Conservation (phyloP, 2,329 filamentous ascomycete species). For the Fusarium buxicola region DNA sequence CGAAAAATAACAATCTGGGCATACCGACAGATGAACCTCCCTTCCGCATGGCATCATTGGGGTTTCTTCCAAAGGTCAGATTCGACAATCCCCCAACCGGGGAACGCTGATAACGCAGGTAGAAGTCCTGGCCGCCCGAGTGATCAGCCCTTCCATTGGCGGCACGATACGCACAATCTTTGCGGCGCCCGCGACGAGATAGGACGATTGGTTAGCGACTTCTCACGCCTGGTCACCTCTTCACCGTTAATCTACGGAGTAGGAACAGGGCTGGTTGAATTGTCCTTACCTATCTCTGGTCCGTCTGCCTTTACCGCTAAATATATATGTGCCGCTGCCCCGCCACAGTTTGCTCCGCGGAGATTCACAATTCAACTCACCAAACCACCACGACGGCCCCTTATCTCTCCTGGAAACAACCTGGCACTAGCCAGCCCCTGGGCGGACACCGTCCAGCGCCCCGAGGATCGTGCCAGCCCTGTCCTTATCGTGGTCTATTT, state of each 20-base stretch:
- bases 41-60: constrained; percentile 4
- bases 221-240: constrained; percentile 13
- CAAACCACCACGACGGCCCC: constrained; percentile 33
- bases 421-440: constrained; percentile 24
- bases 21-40: not conserved
- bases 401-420: constrained; percentile 42
- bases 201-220: constrained; percentile 18
- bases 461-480: constrained; percentile 32
- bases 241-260: constrained; percentile 1
- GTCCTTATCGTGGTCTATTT: constrained; percentile 30
- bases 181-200: constrained; percentile 29
- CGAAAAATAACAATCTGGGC: not conserved
- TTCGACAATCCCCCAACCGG: not conserved
- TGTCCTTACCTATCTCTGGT: constrained; percentile 31
- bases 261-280: constrained; percentile 4
- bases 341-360: constrained; percentile 41
- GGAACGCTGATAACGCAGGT: not conserved
- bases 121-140: not conserved
- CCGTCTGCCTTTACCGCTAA: constrained; percentile 26
- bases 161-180: constrained; percentile 21
- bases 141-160: constrained; percentile 1
- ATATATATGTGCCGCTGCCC: constrained; percentile 41
- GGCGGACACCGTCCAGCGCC: constrained; percentile 16
- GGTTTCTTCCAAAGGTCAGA: constrained; percentile 8
- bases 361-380: constrained; percentile 40